These are phyloP conservation scores for Kodamaea neixiangensis DNA, from an alignment of 805 yeast genomes.

Conservation along the genomic window DNA sequence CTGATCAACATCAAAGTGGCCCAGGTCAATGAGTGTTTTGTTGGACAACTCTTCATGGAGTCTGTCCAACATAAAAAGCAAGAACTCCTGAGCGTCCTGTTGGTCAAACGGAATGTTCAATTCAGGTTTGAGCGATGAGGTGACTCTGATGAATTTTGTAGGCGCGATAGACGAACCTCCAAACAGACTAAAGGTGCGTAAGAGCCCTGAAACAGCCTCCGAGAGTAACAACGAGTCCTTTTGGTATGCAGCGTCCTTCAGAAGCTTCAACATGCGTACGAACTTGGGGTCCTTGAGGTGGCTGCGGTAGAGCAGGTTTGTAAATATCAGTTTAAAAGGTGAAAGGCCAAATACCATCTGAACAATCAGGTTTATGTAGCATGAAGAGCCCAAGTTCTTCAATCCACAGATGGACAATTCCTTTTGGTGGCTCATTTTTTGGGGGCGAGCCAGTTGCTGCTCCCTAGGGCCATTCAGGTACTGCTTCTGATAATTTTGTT, in stretches of 20 bases:
- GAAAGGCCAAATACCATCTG: conserved; percentile 65
- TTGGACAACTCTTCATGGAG: conserved; percentile 63
- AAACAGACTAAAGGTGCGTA: conserved; percentile 57
- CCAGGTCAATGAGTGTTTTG: conserved; percentile 19
- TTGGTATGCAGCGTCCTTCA: conserved; percentile 17
- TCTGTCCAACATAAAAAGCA: conserved; percentile 64
- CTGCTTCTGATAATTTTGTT: background rate
- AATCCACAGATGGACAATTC: conserved; percentile 59
- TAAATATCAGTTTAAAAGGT: conserved; percentile 51
- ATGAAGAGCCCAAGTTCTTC: conserved; percentile 69
- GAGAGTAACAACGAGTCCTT: conserved; percentile 36
- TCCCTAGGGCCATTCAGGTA: conserved; percentile 24
- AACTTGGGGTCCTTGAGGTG: conserved; percentile 41
- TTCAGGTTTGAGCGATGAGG: conserved; percentile 61
- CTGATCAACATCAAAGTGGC: conserved; percentile 16
- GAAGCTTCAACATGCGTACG: conserved; percentile 22
- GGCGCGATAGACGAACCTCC: conserved; percentile 69
- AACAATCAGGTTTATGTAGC: conserved; percentile 73
- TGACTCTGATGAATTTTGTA: conserved; percentile 55
- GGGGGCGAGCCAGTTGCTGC: conserved; percentile 16
- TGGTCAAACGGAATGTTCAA: conserved; percentile 71
- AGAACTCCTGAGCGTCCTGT: conserved; percentile 79
- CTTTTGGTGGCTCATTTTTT: conserved; percentile 28
- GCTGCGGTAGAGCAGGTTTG: conserved; percentile 44
- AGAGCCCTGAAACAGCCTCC: conserved; percentile 53